A percentile compares a stretch with the other conserved stretches of the same genome.
phyloP scores from a whole-genome alignment of 2,329 filamentous ascomycete genomes.

The Sphaerulina musiva region DNA sequence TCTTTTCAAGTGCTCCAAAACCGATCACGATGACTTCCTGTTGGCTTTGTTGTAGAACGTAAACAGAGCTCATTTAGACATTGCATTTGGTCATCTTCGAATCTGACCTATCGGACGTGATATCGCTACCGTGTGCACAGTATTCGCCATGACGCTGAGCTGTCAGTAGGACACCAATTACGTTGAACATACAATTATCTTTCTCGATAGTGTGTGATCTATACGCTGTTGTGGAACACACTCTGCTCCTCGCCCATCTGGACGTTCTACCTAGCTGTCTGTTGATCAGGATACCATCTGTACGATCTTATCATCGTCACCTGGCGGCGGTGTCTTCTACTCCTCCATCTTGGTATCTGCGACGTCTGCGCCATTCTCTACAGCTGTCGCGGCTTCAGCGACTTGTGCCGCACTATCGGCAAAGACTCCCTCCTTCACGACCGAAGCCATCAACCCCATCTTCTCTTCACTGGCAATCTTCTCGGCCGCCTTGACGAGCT shows the following conservation, averaged over 20 bases:
- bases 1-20: neutral
- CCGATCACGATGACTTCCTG: neutral
- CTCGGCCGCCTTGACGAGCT: constrained; percentile 55
- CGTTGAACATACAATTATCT: no score
- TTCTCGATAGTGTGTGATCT: no score
- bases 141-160: neutral
- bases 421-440: constrained; percentile 60
- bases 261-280: no score
- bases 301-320: no score
- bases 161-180: neutral
- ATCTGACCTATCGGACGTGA: neutral
- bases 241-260: no score
- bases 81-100: neutral
- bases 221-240: no score
- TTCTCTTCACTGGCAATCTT: constrained; percentile 57
- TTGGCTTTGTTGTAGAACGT: neutral
- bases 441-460: constrained; percentile 56
- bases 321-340: neutral
- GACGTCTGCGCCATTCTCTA: constrained; percentile 25
- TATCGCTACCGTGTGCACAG: neutral
- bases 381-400: constrained; percentile 16
- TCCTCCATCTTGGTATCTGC: constrained; percentile 30
- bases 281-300: no score
- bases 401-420: constrained; percentile 19
- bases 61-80: neutral